phyloP scores from a whole-genome alignment of 176 grass and related monocot species.

The Sorghum bicolor region DNA sequence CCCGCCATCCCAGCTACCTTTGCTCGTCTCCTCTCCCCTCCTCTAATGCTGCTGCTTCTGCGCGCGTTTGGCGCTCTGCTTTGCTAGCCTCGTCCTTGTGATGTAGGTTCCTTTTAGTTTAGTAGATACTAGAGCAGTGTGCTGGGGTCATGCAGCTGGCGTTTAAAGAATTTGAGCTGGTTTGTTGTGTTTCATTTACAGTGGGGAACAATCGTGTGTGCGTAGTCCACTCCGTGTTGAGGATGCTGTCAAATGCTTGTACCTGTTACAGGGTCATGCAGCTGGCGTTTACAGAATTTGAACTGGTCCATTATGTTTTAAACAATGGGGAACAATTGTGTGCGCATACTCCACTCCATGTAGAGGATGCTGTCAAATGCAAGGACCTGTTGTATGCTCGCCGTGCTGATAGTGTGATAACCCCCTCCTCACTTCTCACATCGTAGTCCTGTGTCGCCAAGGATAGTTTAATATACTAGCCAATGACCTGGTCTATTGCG shows the following conservation, averaged over 20 bases:
- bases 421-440: not conserved
- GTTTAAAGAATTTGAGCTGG: slow-evolving; percentile 5
- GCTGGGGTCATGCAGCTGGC: slow-evolving; percentile 16
- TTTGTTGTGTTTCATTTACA: not conserved
- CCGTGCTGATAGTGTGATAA: slow-evolving; percentile 24
- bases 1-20: not conserved
- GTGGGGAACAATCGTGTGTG: not conserved
- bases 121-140: not conserved
- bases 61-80: not conserved
- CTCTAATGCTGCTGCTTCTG: not conserved
- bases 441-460: not conserved
- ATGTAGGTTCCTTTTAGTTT: not conserved
- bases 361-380: slow-evolving; percentile 1
- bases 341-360: not conserved
- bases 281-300: slow-evolving; percentile 8
- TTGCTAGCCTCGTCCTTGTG: not conserved
- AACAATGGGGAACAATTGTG: not conserved
- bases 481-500: not conserved
- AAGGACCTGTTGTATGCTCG: not conserved
- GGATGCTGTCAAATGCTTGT: slow-evolving; percentile 2
- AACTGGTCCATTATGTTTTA: not conserved
- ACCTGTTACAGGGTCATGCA: not conserved
- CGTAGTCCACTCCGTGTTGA: not conserved
- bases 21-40: not conserved
- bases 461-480: not conserved